phyloP scores from a whole-genome alignment of 805 yeast genomes.

The Saccharomyces eubayanus region DNA sequence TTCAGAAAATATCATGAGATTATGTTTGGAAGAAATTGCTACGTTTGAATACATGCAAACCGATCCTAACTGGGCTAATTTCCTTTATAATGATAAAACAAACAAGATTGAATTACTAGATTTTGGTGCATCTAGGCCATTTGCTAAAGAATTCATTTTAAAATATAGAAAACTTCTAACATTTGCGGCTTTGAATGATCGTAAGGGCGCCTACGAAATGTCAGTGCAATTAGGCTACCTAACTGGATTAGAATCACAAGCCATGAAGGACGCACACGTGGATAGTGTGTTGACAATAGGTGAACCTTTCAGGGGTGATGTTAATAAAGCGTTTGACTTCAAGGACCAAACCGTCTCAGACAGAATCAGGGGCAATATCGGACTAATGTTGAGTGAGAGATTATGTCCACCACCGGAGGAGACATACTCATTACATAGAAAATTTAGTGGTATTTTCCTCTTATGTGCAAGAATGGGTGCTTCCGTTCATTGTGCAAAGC shows the following conservation, averaged over 20 bases:
- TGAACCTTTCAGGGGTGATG: constrained; percentile 70
- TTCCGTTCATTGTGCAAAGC: constrained; percentile 65
- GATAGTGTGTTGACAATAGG: constrained; percentile 86
- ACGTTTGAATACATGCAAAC: constrained; percentile 90
- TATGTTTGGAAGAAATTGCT: constrained; percentile 80
- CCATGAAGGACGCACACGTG: constrained; percentile 87
- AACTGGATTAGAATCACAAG: constrained; percentile 80
- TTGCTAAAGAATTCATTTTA: constrained; percentile 53
- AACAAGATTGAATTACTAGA: constrained; percentile 77
- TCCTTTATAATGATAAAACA: constrained; percentile 67
- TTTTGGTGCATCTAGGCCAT: constrained; percentile 91
- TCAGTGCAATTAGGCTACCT: constrained; percentile 75
- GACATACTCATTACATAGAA: constrained; percentile 92
- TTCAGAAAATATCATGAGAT: constrained; percentile 76
- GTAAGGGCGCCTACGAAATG: constrained; percentile 51
- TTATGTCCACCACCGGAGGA: constrained; percentile 97
- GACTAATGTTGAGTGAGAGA: constrained; percentile 84
- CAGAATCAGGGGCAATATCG: constrained; percentile 79
- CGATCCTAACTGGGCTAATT: constrained; percentile 99
- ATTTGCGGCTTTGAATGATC: constrained; percentile 65
- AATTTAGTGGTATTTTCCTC: constrained; percentile 87
- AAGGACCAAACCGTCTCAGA: constrained; percentile 85
- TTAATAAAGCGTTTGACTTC: constrained; percentile 52
- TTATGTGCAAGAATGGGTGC: constrained; percentile 83
- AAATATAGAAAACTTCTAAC: constrained; percentile 65